Conservation (phyloP, 495 filamentous ascomycete genomes). For the Talaromyces proteolyticus region DNA sequence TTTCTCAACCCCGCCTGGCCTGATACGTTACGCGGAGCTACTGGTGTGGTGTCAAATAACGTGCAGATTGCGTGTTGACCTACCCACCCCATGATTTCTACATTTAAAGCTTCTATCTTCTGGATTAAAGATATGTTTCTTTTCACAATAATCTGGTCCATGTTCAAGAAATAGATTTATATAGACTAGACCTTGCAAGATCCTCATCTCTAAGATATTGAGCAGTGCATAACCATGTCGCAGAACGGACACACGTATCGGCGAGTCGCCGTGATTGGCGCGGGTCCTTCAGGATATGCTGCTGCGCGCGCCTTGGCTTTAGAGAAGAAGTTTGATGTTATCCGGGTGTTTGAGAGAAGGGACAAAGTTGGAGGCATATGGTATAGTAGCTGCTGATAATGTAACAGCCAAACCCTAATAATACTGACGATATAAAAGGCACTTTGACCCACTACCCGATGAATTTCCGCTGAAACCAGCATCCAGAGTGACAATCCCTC, state of each 20-base stretch:
- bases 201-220: no score
- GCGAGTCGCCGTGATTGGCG: slow-evolving; percentile 50
- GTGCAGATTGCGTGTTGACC: no score
- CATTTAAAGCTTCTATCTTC: no score
- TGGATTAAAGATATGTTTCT: no score
- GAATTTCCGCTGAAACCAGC: not conserved
- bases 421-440: not conserved
- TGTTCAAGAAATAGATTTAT: no score
- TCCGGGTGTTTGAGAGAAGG: slow-evolving; percentile 55
- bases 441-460: not conserved
- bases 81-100: no score
- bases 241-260: not conserved
- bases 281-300: slow-evolving; percentile 54
- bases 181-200: no score
- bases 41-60: no score
- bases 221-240: not conserved
- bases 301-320: slow-evolving; percentile 50
- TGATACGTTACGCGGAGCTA: no score
- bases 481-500: slow-evolving; percentile 4
- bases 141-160: no score
- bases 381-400: slow-evolving; percentile 22
- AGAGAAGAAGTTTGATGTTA: slow-evolving; percentile 48
- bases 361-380: slow-evolving; percentile 53
- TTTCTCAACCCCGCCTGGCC: no score
- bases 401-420: not conserved